These are phyloP conservation scores for Globisporangium viniferum DNA, from an alignment of 352 stramenopile genomes.

Conservation along the genomic window DNA sequence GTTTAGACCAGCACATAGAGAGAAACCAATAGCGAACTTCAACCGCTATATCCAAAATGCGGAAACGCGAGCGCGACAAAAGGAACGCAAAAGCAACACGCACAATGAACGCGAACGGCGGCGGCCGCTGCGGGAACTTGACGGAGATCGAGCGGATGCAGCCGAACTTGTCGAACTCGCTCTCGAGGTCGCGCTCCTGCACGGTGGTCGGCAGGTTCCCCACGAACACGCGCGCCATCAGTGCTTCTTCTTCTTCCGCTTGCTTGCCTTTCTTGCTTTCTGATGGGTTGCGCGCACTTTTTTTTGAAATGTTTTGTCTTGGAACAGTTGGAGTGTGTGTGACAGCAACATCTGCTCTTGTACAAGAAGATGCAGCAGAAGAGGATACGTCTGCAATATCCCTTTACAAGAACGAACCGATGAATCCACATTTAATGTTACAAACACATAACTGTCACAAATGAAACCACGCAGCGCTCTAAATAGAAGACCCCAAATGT, in stretches of 20 bases:
- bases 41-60: background rate
- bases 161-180: slow-evolving; percentile 53
- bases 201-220: slow-evolving; percentile 60
- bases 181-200: slow-evolving; percentile 51
- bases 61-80: background rate
- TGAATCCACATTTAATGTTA: background rate
- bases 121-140: slow-evolving; percentile 49
- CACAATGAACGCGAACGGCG: slow-evolving; percentile 64
- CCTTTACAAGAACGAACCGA: background rate
- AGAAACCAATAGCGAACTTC: background rate
- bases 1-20: background rate
- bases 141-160: slow-evolving; percentile 38
- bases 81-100: slow-evolving; percentile 10
- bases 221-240: slow-evolving; percentile 51
- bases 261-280: background rate
- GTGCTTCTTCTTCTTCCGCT: background rate
- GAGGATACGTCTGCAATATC: too few species aligned
- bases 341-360: background rate
- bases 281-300: background rate
- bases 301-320: slow-evolving; percentile 1
- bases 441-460: background rate
- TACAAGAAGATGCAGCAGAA: background rate
- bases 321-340: background rate
- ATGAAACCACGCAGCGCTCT: too few species aligned
- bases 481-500: background rate